These are phyloP conservation scores for Cryptococcus sp. DNA, from an alignment of 1,284 basidiomycete genomes.

Conservation along the genomic window DNA sequence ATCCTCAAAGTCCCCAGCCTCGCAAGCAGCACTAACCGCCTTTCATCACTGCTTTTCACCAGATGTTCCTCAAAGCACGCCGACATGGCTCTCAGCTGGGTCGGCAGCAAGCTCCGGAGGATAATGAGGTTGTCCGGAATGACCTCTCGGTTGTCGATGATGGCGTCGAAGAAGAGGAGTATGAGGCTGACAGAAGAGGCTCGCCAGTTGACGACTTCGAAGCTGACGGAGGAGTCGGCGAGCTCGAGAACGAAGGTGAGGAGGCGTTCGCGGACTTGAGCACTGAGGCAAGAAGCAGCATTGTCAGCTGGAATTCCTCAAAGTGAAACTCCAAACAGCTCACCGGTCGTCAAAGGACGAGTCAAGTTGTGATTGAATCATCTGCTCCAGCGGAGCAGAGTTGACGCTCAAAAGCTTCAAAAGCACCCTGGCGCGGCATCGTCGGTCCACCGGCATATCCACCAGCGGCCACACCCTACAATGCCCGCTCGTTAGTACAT, in stretches of 20 bases:
- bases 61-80: slow-evolving; percentile 39
- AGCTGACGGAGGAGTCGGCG: slow-evolving; percentile 25
- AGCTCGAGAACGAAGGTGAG: slow-evolving; percentile 35
- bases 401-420: slow-evolving; percentile 38
- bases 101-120: slow-evolving; percentile 23
- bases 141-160: slow-evolving; percentile 23
- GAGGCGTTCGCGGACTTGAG: slow-evolving; percentile 28
- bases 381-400: slow-evolving; percentile 23
- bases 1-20: slow-evolving; percentile 22
- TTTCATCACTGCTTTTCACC: slow-evolving; percentile 36
- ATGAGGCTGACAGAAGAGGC: slow-evolving; percentile 27
- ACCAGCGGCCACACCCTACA: slow-evolving; percentile 37
- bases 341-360: slow-evolving; percentile 16
- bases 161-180: slow-evolving; percentile 28
- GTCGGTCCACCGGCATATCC: slow-evolving; percentile 20
- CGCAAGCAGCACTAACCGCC: slow-evolving; percentile 24
- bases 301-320: not conserved
- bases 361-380: slow-evolving; percentile 18
- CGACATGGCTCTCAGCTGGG: slow-evolving; percentile 32
- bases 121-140: slow-evolving; percentile 29
- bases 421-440: slow-evolving; percentile 26
- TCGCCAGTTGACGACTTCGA: slow-evolving; percentile 25
- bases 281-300: not conserved
- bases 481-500: not conserved
- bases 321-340: not conserved